phyloP scores from a whole-genome alignment of 106 monocot genomes.

The Gastrodia elata region DNA sequence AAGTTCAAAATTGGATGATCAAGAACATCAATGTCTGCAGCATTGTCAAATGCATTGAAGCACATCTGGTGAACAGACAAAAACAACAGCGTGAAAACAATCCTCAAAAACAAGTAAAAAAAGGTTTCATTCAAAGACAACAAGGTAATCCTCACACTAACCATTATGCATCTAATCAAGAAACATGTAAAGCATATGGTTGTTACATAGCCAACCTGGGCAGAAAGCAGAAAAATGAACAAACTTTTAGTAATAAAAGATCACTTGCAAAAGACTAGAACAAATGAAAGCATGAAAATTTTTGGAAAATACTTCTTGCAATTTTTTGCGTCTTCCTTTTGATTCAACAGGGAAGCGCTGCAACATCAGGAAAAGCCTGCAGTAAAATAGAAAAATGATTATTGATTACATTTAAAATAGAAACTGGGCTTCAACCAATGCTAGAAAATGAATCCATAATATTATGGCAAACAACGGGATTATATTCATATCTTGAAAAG shows the following conservation, averaged over 20 bases:
- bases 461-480: neutral
- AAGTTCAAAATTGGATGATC: slow-evolving; percentile 67
- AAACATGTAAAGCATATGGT: slow-evolving; percentile 88
- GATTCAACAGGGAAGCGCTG: slow-evolving; percentile 88
- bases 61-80: slow-evolving; percentile 33
- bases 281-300: neutral
- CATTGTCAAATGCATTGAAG: slow-evolving; percentile 53
- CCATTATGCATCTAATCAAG: slow-evolving; percentile 80
- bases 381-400: slow-evolving; percentile 1
- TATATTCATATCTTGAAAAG: neutral
- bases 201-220: slow-evolving; percentile 91
- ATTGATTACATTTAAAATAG: neutral
- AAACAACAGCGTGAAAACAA: neutral
- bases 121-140: neutral
- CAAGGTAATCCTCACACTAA: slow-evolving; percentile 21
- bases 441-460: neutral
- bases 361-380: slow-evolving; percentile 91
- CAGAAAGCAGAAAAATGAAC: neutral
- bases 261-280: neutral
- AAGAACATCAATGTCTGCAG: slow-evolving; percentile 61
- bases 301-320: slow-evolving; percentile 66
- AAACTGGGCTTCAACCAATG: neutral
- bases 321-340: slow-evolving; percentile 83
- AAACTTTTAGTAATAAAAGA: neutral
- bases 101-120: neutral